A percentile compares a stretch with the other conserved stretches of the same genome.
Conservation (phyloP, 2,329 filamentous ascomycete species). For the Bipolaris bicolor region DNA sequence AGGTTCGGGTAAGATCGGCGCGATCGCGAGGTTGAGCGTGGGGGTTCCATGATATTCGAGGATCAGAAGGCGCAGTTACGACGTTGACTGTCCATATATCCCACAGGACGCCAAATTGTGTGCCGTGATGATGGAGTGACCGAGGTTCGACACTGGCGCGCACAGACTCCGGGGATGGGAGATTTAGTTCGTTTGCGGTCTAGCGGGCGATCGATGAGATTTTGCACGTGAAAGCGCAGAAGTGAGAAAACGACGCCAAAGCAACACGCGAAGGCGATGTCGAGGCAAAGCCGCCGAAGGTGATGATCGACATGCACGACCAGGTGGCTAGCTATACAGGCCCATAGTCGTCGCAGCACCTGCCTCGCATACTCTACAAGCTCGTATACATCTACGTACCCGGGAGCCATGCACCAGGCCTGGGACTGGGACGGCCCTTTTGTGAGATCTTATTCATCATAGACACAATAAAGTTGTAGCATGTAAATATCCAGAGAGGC, state of each 20-base stretch:
- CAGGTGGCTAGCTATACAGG: neutral
- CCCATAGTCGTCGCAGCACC: neutral
- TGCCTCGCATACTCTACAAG: neutral
- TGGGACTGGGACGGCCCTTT: neutral
- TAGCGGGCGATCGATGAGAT: constrained; percentile 24
- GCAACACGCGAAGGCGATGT: neutral
- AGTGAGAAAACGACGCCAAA: neutral
- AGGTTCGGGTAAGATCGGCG: constrained; percentile 66
- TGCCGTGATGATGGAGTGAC: constrained; percentile 27
- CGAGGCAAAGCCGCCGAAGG: neutral
- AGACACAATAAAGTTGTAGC: neutral
- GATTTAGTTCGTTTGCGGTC: constrained; percentile 14
- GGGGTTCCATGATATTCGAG: constrained; percentile 28
- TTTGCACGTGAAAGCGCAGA: constrained; percentile 30
- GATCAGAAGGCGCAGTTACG: neutral
- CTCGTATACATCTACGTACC: neutral
- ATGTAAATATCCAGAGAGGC: neutral
- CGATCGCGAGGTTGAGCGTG: constrained; percentile 34
- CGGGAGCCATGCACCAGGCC: neutral
- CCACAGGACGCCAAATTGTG: constrained; percentile 10
- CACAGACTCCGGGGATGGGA: constrained; percentile 31
- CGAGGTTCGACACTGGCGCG: constrained; percentile 31
- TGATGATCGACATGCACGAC: neutral
- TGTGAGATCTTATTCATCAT: neutral
- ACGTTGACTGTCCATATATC: neutral